Conservation (phyloP, 1,284 basidiomycete species). For the Volvariella surrecta region DNA sequence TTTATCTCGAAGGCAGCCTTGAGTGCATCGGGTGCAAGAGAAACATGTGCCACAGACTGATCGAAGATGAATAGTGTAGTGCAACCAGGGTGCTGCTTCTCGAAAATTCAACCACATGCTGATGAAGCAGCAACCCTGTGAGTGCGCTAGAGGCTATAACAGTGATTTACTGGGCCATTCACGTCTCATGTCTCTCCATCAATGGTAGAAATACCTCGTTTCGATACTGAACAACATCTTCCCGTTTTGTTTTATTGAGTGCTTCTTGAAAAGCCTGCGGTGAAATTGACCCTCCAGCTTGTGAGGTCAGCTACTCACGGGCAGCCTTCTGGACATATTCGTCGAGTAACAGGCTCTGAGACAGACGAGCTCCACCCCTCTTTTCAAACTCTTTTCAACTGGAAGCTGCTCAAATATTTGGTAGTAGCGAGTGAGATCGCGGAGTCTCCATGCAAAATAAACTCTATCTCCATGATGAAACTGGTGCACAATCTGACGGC, state of each 20-base stretch:
- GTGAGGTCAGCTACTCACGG: conserved; percentile 15
- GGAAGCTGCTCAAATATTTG: conserved; percentile 28
- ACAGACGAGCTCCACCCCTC: conserved; percentile 19
- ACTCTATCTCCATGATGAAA: conserved; percentile 21
- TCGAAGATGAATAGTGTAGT: conserved; percentile 22
- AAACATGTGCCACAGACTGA: conserved; percentile 23
- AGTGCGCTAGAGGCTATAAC: conserved; percentile 4
- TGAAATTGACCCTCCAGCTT: conserved; percentile 20
- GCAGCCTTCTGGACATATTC: conserved; percentile 16
- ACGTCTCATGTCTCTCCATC: conserved; percentile 13
- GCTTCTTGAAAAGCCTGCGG: conserved; percentile 16
- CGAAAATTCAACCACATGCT: too few relatives aligned
- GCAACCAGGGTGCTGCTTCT: conserved; percentile 16
- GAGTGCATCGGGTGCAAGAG: conserved; percentile 18
- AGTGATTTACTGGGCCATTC: conserved; percentile 14
- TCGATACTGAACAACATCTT: conserved; percentile 25
- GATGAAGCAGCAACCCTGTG: too few relatives aligned
- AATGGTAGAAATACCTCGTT: conserved; percentile 20
- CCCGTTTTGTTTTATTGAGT: conserved; percentile 18
- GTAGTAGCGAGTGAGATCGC: conserved; percentile 25
- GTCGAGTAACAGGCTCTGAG: conserved; percentile 17
- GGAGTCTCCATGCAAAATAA: conserved; percentile 21
- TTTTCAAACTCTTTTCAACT: conserved; percentile 15
- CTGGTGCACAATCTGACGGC: conserved; percentile 22
- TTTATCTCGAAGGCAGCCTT: conserved; percentile 24